Base-by-base conservation (phyloP, 2,329 filamentous ascomycete genomes). In the Penicillium freii region DNA sequence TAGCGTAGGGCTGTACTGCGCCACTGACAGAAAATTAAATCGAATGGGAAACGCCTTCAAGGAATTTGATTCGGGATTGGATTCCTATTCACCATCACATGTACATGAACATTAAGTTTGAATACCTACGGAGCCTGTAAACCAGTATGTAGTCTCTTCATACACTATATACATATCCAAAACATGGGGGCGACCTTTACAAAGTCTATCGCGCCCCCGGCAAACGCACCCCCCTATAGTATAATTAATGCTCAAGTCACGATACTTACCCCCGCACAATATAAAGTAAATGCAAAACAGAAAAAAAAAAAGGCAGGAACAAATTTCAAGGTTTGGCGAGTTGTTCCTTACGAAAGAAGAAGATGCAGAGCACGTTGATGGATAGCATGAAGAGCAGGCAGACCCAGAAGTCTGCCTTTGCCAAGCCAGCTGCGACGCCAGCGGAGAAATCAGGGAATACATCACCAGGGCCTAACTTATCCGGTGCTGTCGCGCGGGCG, bases 401-500 rank as follows among this genome's bases (percentile, higher is more conserved):
- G 77, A 78, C 2, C 64, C 64, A 66, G 40, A 66, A 66, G 31
- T 62, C 51, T 25, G 56, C 57, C 39, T 65, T 66, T 27, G 29
- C 50, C 11, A 66, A 31, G 7, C 50, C 63, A 10, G 46, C 39
- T 25, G 45, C 48, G n/a, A 66, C 39, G 1, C 59, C 83, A 81
- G 86, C 39, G 86, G 86, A 65, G 86, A 87, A 25, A 87, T 82
- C 0, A 78, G 75, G 1, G 68, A 85, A 86, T 13, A 85, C 81
- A 2, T 75, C 70, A 3, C 84, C 84, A 1, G 86, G 85, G 0
- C 86, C 86, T 17, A 83, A 74, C 11, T 77, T 80, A 68, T 87
- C 82, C 1, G 86, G 85, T 7, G 83, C 84, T 46, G 81, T 82
- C 13, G 82, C 85, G 53, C 85, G 72, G 2, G 84, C 85, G 27